phyloP scores from a whole-genome alignment of 331 rosid species.

The Acacia concinna region DNA sequence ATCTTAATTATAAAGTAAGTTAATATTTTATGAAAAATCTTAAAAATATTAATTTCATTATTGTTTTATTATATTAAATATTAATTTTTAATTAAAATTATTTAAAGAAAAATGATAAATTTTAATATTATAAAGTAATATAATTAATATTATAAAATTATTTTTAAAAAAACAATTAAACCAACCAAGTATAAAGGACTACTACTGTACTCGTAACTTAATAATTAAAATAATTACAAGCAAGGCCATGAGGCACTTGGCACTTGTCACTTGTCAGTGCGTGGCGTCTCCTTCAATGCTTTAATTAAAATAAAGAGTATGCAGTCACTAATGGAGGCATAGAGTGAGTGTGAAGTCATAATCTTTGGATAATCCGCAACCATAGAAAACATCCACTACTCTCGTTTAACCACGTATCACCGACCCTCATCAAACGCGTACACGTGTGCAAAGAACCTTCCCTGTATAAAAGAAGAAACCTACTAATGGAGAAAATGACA shows the following conservation, averaged over 20 bases:
- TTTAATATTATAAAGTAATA: too few species aligned
- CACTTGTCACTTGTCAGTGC: neutral
- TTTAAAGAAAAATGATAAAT: too few species aligned
- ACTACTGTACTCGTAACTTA: too few species aligned
- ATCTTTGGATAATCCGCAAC: neutral
- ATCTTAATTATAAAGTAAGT: too few species aligned
- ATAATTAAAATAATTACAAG: too few species aligned
- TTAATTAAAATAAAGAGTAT: neutral
- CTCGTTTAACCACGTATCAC: slow-evolving; percentile 32
- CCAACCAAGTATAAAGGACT: too few species aligned
- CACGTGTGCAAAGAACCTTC: slow-evolving; percentile 47
- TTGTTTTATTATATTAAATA: too few species aligned
- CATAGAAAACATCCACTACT: neutral
- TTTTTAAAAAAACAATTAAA: too few species aligned
- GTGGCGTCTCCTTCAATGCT: neutral
- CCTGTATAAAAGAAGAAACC: neutral
- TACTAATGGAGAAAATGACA: neutral
- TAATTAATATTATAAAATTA: too few species aligned
- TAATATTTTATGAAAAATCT: too few species aligned
- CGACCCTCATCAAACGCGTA: slow-evolving; percentile 29
- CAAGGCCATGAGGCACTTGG: neutral
- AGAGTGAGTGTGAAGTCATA: neutral
- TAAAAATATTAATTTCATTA: too few species aligned
- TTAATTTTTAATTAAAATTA: too few species aligned
- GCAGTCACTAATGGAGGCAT: neutral